phyloP scores from a whole-genome alignment of 2,329 filamentous ascomycete genomes.

The Purpureocillium takamizusanense region DNA sequence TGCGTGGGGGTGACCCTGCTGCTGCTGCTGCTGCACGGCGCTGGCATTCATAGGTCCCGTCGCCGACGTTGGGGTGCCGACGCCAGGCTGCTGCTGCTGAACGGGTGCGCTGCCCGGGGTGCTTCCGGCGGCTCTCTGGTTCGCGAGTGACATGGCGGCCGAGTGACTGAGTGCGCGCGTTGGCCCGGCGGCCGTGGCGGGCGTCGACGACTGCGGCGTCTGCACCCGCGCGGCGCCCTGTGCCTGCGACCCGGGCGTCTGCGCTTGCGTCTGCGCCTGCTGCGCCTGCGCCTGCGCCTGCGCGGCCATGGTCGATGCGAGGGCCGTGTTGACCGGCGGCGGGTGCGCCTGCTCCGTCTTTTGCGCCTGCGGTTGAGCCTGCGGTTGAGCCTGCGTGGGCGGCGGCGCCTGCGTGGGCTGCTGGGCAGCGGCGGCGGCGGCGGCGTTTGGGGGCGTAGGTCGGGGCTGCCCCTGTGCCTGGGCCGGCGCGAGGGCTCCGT shows the following conservation, averaged over 20 bases:
- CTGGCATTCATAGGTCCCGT: slow-evolving; percentile 20
- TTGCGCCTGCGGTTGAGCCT: slow-evolving; percentile 11
- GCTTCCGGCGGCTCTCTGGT: slow-evolving; percentile 24
- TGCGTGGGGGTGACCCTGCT: slow-evolving; percentile 36
- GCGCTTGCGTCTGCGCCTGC: slow-evolving; percentile 27
- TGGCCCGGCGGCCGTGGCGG: slow-evolving; percentile 25
- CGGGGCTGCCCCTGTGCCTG: slow-evolving; percentile 16
- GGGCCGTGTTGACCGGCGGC: slow-evolving; percentile 38
- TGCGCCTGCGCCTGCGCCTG: slow-evolving; percentile 26
- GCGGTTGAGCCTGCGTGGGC: slow-evolving; percentile 15
- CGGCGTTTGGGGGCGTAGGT: too few species aligned
- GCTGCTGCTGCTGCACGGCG: slow-evolving; percentile 18
- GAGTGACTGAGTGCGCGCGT: slow-evolving; percentile 38
- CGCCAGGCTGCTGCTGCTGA: slow-evolving; percentile 19
- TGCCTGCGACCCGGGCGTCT: slow-evolving; percentile 33
- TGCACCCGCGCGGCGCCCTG: slow-evolving; percentile 37
- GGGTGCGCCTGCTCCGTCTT: slow-evolving; percentile 26
- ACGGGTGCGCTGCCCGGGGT: slow-evolving; percentile 23
- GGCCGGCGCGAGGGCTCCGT: slow-evolving; percentile 13
- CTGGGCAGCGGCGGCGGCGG: too few species aligned
- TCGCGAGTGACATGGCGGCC: slow-evolving; percentile 39
- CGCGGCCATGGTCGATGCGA: slow-evolving; percentile 24
- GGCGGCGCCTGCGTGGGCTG: slow-evolving; percentile 15
- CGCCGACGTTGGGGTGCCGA: slow-evolving; percentile 18
- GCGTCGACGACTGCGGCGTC: slow-evolving; percentile 37